These are phyloP conservation scores for Sonneratia alba DNA, from an alignment of 345 rosid genomes.

Conservation along the genomic window DNA sequence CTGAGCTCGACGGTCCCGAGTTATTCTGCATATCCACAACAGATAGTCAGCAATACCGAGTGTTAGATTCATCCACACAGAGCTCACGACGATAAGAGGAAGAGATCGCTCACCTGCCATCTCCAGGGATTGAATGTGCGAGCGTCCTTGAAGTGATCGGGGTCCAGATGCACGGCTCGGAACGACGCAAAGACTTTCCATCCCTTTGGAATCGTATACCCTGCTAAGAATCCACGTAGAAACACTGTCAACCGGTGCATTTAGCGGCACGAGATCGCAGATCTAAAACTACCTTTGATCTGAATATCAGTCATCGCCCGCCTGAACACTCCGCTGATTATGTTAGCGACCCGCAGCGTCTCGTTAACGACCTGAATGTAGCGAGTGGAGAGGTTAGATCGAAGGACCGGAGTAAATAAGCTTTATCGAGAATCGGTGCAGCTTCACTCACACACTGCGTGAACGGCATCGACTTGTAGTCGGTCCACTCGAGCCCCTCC, in stretches of 20 bases:
- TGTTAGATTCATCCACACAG: no score
- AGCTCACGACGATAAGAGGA: no score
- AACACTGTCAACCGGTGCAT: no score
- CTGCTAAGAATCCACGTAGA: constrained; percentile 19
- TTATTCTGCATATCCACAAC: constrained; percentile 6
- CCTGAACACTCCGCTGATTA: constrained; percentile 81
- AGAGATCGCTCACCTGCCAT: constrained; percentile 5
- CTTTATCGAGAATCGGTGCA: no score
- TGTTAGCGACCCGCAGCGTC: constrained; percentile 81
- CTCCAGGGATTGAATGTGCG: constrained; percentile 92
- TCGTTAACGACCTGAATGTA: constrained; percentile 70
- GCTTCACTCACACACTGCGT: constrained; percentile 77
- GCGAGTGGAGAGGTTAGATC: no score
- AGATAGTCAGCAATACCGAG: no score
- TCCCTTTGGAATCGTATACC: constrained; percentile 85
- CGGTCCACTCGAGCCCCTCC: constrained; percentile 68
- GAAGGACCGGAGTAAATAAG: no score
- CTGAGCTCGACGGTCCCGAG: neutral
- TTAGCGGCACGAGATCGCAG: no score
- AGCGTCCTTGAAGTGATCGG: constrained; percentile 73
- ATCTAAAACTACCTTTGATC: constrained; percentile 46
- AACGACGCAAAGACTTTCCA: constrained; percentile 98
- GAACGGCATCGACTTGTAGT: constrained; percentile 95
- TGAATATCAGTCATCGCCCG: constrained; percentile 61
- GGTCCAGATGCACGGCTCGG: constrained; percentile 84